Evolutionary conservation across 345 rosid genomes (phyloP).

Genomic region (Sonneratia caseolaris): DNA sequence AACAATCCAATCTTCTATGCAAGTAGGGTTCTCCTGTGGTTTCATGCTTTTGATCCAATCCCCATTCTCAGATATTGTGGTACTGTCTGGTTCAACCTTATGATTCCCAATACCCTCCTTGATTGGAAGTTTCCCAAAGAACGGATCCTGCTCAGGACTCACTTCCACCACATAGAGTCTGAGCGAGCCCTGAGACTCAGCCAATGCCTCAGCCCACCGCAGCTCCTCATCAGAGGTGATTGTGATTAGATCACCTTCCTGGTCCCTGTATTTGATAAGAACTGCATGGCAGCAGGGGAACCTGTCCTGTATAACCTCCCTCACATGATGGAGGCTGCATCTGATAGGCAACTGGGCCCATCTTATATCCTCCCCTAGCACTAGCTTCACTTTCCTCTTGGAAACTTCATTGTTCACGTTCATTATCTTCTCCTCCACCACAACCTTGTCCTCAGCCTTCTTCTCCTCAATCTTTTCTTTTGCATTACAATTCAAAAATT

Average conservation of each 20-base stretch:
- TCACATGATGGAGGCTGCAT: constrained; percentile 61
- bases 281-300: constrained; percentile 55
- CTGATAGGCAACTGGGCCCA: constrained; percentile 55
- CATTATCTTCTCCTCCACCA: constrained; percentile 44
- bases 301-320: constrained; percentile 60
- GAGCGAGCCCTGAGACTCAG: constrained; percentile 35
- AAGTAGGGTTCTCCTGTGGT: constrained; percentile 22
- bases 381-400: constrained; percentile 55
- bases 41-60: constrained; percentile 20
- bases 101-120: constrained; percentile 12
- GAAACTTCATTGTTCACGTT: constrained; percentile 23
- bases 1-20: constrained; percentile 74
- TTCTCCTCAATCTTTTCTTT: constrained; percentile 25
- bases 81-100: constrained; percentile 9
- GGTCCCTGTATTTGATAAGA: constrained; percentile 76
- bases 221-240: constrained; percentile 77
- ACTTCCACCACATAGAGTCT: constrained; percentile 59
- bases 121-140: constrained; percentile 29
- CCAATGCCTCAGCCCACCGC: constrained; percentile 55
- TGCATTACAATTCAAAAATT: constrained; percentile 19
- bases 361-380: constrained; percentile 72
- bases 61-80: constrained; percentile 17
- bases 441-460: constrained; percentile 44
- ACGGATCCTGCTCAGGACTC: constrained; percentile 48
- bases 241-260: constrained; percentile 85